Percentiles rank a stretch among this genome's conserved stretches.
phyloP scores from a whole-genome alignment of 2,329 filamentous ascomycete species.

The Didymella pinodella region DNA sequence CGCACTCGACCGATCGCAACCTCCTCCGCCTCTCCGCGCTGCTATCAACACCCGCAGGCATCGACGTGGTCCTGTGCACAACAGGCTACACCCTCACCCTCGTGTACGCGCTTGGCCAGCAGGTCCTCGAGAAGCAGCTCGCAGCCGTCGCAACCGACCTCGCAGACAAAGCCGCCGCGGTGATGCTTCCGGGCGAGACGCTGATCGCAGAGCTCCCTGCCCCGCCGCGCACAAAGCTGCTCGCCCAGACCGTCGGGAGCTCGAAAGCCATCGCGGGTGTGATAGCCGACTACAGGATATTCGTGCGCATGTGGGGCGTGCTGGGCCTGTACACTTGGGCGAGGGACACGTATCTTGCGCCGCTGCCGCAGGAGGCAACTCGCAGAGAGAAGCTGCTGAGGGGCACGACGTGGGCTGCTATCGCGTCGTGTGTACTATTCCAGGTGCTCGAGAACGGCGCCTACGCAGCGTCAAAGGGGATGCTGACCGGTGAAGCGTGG shows the following conservation, averaged over 20 bases:
- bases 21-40: conserved; percentile 47
- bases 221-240: conserved; percentile 41
- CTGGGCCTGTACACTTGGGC: conserved; percentile 76
- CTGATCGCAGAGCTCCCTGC: conserved; percentile 51
- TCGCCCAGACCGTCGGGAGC: conserved; percentile 43
- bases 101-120: conserved; percentile 50
- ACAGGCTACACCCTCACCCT: conserved; percentile 55
- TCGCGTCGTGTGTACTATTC: conserved; percentile 72
- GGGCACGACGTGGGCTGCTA: conserved; percentile 70
- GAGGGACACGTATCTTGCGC: conserved; percentile 51
- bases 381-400: conserved; percentile 41
- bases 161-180: conserved; percentile 48
- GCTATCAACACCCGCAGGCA: conserved; percentile 52
- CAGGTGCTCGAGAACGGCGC: conserved; percentile 85
- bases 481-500: conserved; percentile 63
- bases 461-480: conserved; percentile 76
- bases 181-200: conserved; percentile 54
- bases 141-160: conserved; percentile 47
- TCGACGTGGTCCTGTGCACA: conserved; percentile 54
- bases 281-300: conserved; percentile 74
- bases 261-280: conserved; percentile 65
- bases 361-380: conserved; percentile 31
- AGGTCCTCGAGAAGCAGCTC: conserved; percentile 48
- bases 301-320: conserved; percentile 78
- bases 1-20: conserved; percentile 40